These are phyloP conservation scores for Panus rudis DNA, from an alignment of 768 basidiomycete species.

Conservation along the genomic window DNA sequence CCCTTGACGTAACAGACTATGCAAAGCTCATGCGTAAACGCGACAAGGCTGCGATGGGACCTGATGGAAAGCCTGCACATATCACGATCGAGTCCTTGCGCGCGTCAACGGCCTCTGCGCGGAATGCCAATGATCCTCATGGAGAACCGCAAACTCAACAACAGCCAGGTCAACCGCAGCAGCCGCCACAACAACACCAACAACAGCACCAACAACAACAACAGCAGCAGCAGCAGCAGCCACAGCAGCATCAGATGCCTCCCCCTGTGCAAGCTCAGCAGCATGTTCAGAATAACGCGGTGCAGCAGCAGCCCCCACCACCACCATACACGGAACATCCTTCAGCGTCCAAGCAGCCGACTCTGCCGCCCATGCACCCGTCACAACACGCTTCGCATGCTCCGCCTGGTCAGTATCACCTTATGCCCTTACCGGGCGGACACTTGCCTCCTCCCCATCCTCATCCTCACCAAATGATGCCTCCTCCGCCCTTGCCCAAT, in stretches of 20 bases:
- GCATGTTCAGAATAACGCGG: not conserved
- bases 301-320: not conserved
- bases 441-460: constrained; percentile 8
- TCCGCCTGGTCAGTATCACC: constrained; percentile 15
- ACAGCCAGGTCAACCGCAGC: too few species aligned
- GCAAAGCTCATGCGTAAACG: constrained; percentile 78
- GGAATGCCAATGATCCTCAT: constrained; percentile 12
- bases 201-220: constrained; percentile 5
- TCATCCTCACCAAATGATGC: constrained; percentile 15
- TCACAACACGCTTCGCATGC: constrained; percentile 8
- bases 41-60: constrained; percentile 48
- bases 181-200: constrained; percentile 3
- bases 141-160: constrained; percentile 4
- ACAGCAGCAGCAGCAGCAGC: constrained; percentile 13
- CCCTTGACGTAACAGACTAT: constrained; percentile 45
- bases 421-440: constrained; percentile 12
- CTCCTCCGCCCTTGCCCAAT: constrained; percentile 14
- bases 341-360: constrained; percentile 4
- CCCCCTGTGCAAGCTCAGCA: constrained; percentile 1
- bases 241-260: constrained; percentile 10
- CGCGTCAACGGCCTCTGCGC: constrained; percentile 37
- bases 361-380: constrained; percentile 5
- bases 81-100: constrained; percentile 76
- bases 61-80: constrained; percentile 45
- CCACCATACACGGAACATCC: not conserved